Evolutionary conservation across 1,139 yeast species (phyloP).

Genomic region (Insectozyma bohioensis): DNA sequence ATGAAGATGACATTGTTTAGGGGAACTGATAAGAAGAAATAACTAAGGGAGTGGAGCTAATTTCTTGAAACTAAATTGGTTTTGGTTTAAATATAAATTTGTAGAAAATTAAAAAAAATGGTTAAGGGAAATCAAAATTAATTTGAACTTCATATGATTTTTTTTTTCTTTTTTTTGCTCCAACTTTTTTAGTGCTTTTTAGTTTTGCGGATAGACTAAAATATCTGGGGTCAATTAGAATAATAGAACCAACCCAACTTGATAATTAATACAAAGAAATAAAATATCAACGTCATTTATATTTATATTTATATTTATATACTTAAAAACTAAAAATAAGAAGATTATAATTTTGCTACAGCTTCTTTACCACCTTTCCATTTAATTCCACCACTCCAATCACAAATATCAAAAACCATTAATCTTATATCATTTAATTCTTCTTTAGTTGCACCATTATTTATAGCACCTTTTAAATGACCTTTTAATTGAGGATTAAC

Average conservation of each 20-base stretch:
- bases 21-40: neutral
- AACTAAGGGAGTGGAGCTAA: too few species aligned
- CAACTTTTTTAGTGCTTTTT: neutral
- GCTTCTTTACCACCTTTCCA: slow-evolving; percentile 57
- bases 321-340: too few species aligned
- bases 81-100: too few species aligned
- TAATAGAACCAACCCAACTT: too few species aligned
- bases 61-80: too few species aligned
- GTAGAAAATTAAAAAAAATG: too few species aligned
- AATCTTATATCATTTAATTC: slow-evolving; percentile 61
- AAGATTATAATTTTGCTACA: slow-evolving; percentile 62
- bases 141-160: neutral
- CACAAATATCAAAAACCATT: slow-evolving; percentile 64
- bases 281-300: too few species aligned
- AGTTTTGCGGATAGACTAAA: neutral
- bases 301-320: too few species aligned
- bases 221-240: too few species aligned
- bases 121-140: too few species aligned
- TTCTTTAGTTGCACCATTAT: slow-evolving; percentile 69
- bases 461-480: slow-evolving; percentile 80
- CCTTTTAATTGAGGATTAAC: slow-evolving; percentile 95
- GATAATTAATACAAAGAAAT: too few species aligned
- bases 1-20: neutral
- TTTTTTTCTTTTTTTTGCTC: neutral
- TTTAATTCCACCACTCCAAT: slow-evolving; percentile 66